Conservation (phyloP, 306 rosid species). For the Chamaecrista fasciculata region DNA sequence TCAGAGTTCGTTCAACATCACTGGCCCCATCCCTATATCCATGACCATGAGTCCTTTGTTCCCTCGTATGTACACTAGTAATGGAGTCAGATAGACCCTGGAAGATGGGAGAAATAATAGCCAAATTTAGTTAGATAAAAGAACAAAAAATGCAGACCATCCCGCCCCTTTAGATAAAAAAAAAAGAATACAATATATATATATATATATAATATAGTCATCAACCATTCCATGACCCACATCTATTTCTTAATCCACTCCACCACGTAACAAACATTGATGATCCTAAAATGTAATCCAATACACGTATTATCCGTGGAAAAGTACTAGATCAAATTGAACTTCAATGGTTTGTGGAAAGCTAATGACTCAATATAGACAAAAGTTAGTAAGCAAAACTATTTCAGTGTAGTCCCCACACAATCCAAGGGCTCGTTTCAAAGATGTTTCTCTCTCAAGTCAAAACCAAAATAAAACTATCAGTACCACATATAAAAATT, state of each 20-base stretch:
- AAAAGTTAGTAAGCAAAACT: neutral
- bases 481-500: neutral
- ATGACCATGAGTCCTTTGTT: conserved; percentile 44
- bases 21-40: conserved; percentile 47
- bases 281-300: neutral
- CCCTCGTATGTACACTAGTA: conserved; percentile 39
- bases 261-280: neutral
- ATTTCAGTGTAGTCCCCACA: neutral
- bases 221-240: neutral
- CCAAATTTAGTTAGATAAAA: conserved; percentile 14
- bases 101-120: conserved; percentile 25
- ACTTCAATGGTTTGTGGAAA: neutral
- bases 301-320: neutral
- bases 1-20: conserved; percentile 67
- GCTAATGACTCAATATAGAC: neutral
- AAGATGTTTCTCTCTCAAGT: neutral
- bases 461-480: conserved; percentile 5
- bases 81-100: conserved; percentile 59
- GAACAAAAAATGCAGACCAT: conserved; percentile 20
- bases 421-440: conserved; percentile 8
- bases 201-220: neutral
- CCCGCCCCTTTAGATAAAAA: neutral
- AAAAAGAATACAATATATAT: too few species aligned
- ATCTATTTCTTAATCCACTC: neutral
- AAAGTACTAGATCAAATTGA: neutral